These are phyloP conservation scores for Metarhizium album DNA, from an alignment of 2,329 filamentous ascomycete genomes.

Conservation along the genomic window DNA sequence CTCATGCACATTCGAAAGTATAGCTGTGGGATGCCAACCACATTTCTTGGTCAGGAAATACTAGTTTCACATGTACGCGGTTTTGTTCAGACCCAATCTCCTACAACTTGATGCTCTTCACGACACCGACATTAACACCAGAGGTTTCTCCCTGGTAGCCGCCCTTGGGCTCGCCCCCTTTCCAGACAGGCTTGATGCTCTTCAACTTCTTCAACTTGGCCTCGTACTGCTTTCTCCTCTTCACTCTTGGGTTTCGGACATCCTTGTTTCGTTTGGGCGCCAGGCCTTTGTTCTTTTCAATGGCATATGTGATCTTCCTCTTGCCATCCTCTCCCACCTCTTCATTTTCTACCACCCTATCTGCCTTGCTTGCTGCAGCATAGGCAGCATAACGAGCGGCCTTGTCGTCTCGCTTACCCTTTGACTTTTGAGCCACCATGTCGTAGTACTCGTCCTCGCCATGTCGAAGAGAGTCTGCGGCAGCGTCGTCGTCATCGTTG, in stretches of 20 bases:
- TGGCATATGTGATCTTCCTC: constrained; percentile 83
- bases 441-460: constrained; percentile 79
- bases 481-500: constrained; percentile 53
- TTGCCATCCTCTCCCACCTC: constrained; percentile 74
- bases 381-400: constrained; percentile 43
- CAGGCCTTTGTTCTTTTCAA: constrained; percentile 96
- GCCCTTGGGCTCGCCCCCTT: constrained; percentile 71
- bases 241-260: constrained; percentile 86
- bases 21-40: neutral
- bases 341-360: constrained; percentile 54
- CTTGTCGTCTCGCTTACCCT: constrained; percentile 66
- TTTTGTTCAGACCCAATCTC: neutral
- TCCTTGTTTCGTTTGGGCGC: constrained; percentile 88
- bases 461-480: constrained; percentile 39
- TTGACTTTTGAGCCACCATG: constrained; percentile 61
- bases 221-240: constrained; percentile 95
- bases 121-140: constrained; percentile 86
- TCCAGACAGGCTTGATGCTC: constrained; percentile 76
- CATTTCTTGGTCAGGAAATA: neutral
- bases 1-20: neutral
- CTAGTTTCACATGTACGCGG: neutral
- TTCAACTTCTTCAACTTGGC: constrained; percentile 95
- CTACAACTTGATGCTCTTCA: constrained; percentile 88
- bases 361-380: constrained; percentile 50
- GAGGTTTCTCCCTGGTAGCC: constrained; percentile 87